Evolutionary conservation across 768 basidiomycete genomes (phyloP), one percentile per base, ranked within the genome.

Genomic region (Paxillus rubicundulus): DNA sequence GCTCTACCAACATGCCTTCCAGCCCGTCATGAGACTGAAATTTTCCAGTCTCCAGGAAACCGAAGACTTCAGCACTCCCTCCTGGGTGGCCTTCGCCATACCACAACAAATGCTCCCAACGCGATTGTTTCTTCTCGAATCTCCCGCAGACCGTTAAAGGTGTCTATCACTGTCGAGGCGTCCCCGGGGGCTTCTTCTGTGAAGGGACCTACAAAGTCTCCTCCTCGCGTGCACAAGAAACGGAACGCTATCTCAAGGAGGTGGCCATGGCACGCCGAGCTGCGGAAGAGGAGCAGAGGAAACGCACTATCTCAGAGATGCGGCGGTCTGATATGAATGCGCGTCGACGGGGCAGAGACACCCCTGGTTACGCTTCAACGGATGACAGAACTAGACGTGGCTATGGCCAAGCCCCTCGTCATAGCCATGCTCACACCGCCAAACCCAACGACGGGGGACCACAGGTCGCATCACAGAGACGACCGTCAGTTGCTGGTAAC

Each of bases 101-200:
- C 49, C 72, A 73, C 46, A 69, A 71, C 59, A 73, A 69, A 49
- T 73, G 72, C 33, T 65, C 64, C 45, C 63, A 70, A 38, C 64
- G 37, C 38, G 66, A 62, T n/a, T 73, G 72, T 46, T 62, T 55
- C 38, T 65, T 58, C 38, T 58, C 72, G 0, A 73, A 73, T 30
- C 54, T 9, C 30, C 72, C 72, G 2, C 58, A 64, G 41, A 61
- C 63, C 17, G 50, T 42, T 49, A 66, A 67, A 39, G 71, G 71
- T 24, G 57, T 57, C 38, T 68, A 73, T 38, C 66, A 47, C 16
- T 72, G 72, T 28, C 62, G 68, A 4, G 68, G 68, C 16, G 57
- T 69, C 9, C 68, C 68, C 0, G 68, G 68, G n/a, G 68, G 68
- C 28, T 69, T 69, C 57, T 69, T 56, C 59, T 69, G 68, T 44